A percentile compares a stretch with the other conserved stretches of the same genome.
phyloP scores from a whole-genome alignment of 202 grass and related monocot species.

The Bolboschoenoplectus hybrid region DNA sequence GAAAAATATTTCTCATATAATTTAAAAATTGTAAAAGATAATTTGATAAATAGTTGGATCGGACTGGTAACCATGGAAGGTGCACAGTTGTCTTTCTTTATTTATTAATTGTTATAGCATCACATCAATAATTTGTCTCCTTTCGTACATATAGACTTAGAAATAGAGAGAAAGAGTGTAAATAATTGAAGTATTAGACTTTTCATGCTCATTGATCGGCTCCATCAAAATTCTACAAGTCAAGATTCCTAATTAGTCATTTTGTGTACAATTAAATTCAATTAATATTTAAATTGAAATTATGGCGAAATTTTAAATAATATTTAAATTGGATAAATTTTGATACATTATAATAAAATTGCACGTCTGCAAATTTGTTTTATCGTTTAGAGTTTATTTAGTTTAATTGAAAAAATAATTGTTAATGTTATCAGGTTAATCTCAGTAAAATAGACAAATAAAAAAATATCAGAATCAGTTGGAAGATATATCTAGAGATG shows the following conservation, averaged over 20 bases:
- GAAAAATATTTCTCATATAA: neutral
- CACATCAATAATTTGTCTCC: neutral
- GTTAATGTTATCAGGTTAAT: neutral
- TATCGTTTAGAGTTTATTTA: too few relatives aligned
- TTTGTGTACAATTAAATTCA: too few relatives aligned
- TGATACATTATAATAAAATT: neutral
- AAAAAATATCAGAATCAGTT: neutral
- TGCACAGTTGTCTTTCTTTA: neutral
- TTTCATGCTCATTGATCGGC: neutral
- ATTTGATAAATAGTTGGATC: neutral
- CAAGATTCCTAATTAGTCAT: slow-evolving; percentile 9
- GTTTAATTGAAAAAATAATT: neutral
- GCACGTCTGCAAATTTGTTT: neutral
- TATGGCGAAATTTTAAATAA: too few relatives aligned
- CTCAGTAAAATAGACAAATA: neutral
- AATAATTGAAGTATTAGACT: neutral
- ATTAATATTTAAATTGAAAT: too few relatives aligned
- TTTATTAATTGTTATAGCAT: neutral
- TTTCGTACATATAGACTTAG: neutral
- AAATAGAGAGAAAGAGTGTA: neutral
- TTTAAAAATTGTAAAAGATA: too few relatives aligned
- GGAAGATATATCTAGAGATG: too few relatives aligned
- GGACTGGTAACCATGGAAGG: neutral
- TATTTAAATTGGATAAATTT: neutral
- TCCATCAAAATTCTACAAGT: slow-evolving; percentile 5